These are phyloP conservation scores for Ehretia macrophylla DNA, from an alignment of 257 asterid genomes.

Conservation along the genomic window DNA sequence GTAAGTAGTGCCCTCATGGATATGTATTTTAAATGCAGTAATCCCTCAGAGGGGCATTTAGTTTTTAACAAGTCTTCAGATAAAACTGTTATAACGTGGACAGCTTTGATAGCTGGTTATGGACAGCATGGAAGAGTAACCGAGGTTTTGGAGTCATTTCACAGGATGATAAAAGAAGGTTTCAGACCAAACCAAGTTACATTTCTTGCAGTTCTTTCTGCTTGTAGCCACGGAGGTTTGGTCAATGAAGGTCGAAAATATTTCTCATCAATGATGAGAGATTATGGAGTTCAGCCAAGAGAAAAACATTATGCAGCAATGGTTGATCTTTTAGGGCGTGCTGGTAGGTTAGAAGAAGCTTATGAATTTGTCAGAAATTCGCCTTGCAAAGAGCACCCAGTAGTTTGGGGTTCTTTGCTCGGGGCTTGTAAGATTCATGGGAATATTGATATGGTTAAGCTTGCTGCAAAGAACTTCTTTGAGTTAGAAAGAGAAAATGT, in stretches of 20 bases:
- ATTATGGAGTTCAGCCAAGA: slow-evolving; percentile 66
- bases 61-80: slow-evolving; percentile 62
- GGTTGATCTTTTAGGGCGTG: slow-evolving; percentile 87
- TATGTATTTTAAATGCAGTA: slow-evolving; percentile 96
- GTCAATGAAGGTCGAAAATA: slow-evolving; percentile 66
- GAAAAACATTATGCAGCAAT: slow-evolving; percentile 78
- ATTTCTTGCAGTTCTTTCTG: slow-evolving; percentile 81
- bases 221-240: slow-evolving; percentile 90
- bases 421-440: slow-evolving; percentile 87
- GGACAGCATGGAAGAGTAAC: slow-evolving; percentile 73
- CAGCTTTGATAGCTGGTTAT: slow-evolving; percentile 79
- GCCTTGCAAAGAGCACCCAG: slow-evolving; percentile 66
- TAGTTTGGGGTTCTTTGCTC: slow-evolving; percentile 85
- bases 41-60: slow-evolving; percentile 57
- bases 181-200: slow-evolving; percentile 80
- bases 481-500: slow-evolving; percentile 79
- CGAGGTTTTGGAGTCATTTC: slow-evolving; percentile 62
- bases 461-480: slow-evolving; percentile 77
- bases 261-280: slow-evolving; percentile 68
- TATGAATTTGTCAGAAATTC: slow-evolving; percentile 54
- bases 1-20: slow-evolving; percentile 84
- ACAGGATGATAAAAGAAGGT: slow-evolving; percentile 77
- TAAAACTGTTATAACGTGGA: slow-evolving; percentile 82
- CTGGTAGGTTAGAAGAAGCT: slow-evolving; percentile 84
- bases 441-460: slow-evolving; percentile 59